A percentile compares a stretch with the other conserved stretches of the same genome.
phyloP scores from a whole-genome alignment of 352 stramenopile genomes.

The Paralagenidium karlingii region DNA sequence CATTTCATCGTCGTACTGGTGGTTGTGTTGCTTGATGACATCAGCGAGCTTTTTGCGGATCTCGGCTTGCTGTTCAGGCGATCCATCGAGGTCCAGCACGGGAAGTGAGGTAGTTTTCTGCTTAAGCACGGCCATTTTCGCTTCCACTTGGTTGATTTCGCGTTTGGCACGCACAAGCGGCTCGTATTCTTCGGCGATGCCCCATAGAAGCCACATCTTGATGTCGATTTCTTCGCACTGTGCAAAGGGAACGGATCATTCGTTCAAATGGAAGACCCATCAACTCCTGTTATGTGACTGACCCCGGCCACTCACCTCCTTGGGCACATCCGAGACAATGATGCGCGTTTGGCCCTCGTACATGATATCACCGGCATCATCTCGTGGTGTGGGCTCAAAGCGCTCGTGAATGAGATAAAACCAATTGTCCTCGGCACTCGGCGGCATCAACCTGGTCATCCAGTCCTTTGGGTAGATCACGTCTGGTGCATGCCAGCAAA shows the following conservation, averaged over 20 bases:
- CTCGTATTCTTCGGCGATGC: slow-evolving; percentile 38
- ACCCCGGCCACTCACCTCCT: too few species aligned
- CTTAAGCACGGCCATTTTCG: slow-evolving; percentile 33
- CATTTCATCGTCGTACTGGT: slow-evolving; percentile 33
- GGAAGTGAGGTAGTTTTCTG: slow-evolving; percentile 37
- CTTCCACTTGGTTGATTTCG: slow-evolving; percentile 14
- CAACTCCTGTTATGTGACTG: too few species aligned
- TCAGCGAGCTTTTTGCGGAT: slow-evolving; percentile 41
- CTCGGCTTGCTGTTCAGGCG: slow-evolving; percentile 27
- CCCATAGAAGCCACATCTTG: slow-evolving; percentile 42
- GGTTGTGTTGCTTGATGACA: slow-evolving; percentile 16
- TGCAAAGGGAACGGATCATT: too few species aligned
- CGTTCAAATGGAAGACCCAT: too few species aligned
- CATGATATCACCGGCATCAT: slow-evolving; percentile 42
- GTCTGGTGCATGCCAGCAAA: slow-evolving; percentile 16
- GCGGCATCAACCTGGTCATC: slow-evolving; percentile 40
- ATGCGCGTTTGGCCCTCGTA: slow-evolving; percentile 37
- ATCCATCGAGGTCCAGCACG: slow-evolving; percentile 26
- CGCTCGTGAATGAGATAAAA: slow-evolving; percentile 64
- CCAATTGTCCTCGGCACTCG: slow-evolving; percentile 32
- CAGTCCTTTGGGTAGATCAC: slow-evolving; percentile 66
- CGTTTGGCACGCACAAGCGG: slow-evolving; percentile 22
- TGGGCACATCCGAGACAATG: slow-evolving; percentile 40
- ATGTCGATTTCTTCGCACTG: slow-evolving; percentile 38
- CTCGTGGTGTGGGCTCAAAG: slow-evolving; percentile 32